Conservation (phyloP, 129 eudicot species). For the Flaveria linearis region DNA sequence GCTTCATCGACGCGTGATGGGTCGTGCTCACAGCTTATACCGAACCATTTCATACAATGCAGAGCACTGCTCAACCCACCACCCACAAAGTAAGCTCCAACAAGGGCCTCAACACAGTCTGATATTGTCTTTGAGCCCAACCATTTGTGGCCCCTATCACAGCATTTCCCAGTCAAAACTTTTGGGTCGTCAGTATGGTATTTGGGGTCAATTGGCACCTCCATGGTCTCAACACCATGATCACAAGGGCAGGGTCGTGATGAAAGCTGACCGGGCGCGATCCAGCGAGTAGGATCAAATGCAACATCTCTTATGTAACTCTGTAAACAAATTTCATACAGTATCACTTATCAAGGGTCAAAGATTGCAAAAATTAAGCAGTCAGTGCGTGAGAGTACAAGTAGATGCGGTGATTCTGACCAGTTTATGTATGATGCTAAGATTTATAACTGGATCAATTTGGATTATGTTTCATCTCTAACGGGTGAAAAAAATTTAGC, state of each 20-base stretch:
- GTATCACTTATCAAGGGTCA: neutral
- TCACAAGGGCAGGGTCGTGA: conserved; percentile 67
- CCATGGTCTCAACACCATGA: conserved; percentile 59
- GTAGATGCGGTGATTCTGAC: neutral
- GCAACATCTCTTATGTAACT: conserved; percentile 77
- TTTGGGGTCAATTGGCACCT: conserved; percentile 67
- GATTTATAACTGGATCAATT: neutral
- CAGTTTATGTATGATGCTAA: neutral
- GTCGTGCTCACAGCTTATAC: conserved; percentile 46
- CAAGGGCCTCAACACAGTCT: conserved; percentile 92
- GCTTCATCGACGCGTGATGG: conserved; percentile 53
- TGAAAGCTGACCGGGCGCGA: conserved; percentile 82
- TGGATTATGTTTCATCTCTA: neutral
- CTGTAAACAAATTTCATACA: conserved; percentile 36
- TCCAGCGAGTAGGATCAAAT: conserved; percentile 91
- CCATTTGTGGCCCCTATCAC: conserved; percentile 94
- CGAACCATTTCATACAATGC: conserved; percentile 77
- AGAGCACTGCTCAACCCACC: conserved; percentile 76
- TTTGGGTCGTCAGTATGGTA: conserved; percentile 51
- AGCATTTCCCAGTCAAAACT: conserved; percentile 55
- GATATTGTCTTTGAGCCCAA: conserved; percentile 78
- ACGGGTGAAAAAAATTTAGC: neutral
- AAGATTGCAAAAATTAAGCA: neutral
- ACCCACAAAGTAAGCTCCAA: conserved; percentile 89
- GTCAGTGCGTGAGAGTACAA: neutral